Base-by-base conservation (phyloP, 1,139 yeast genomes). In the Geotrichum restrictum region DNA sequence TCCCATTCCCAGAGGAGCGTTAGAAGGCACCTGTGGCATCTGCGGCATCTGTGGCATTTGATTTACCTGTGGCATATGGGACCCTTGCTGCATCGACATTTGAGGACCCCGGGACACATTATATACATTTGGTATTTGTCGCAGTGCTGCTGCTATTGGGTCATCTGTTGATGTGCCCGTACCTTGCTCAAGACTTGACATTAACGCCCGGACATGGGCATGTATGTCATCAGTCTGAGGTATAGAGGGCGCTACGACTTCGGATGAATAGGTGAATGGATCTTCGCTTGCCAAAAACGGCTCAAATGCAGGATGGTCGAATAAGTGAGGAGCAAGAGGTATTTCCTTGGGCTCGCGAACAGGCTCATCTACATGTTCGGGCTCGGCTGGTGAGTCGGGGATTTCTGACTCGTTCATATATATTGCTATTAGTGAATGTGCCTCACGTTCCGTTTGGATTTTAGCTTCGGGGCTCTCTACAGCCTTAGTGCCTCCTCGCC, bases 381-480 rank as follows among this genome's bases (percentile, higher is more conserved):
- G 68, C 45, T 66, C 69, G 10, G 59, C 53, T 1, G 71, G 69
- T 5, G 64, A 55, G 18, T 54, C 57, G 1, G 71, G 70, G 31
- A 68, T 62, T 11, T 65, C 69, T 2, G 59, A 58, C 2, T 57
- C 64, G 6, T 53, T 50, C 39, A 56, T 54, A 45, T 67, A 66
- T 19, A 61, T 52, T 8, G 65, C 67, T 21, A 64, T 62, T 13
- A 64, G 58, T 5, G 62, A 58, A 13, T 55, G 59, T 7, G 60
- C 53, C 47, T 68, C 71, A 11, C 70, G 59, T 36, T 56, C 58
- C 32, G 49, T 47, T 53, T 68, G 71, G 8, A 47, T 51, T 13
- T 50, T 55, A 3, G 62, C 63, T 50, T 69, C 73, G 14, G 53
- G 48, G 33, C 69, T 61, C n/a, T 57, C 57, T 2, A 66, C 60